These are phyloP conservation scores for Amesomyces nigricolor DNA, from an alignment of 2,329 filamentous ascomycete species.

Conservation along the genomic window DNA sequence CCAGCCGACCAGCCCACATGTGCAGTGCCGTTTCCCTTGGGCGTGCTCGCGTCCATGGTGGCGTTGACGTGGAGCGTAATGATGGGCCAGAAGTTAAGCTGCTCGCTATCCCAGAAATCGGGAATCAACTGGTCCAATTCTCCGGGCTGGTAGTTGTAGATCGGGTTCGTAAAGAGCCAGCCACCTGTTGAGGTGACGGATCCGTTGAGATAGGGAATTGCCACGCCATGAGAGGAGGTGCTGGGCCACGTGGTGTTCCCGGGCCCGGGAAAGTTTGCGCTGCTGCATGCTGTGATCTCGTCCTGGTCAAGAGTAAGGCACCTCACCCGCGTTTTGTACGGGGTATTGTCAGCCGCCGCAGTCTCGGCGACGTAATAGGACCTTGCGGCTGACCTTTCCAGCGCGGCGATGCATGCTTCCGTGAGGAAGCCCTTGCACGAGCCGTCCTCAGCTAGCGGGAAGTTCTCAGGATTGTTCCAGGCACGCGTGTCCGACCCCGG, in stretches of 20 bases:
- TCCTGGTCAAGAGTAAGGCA: constrained; percentile 1
- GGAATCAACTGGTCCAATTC: constrained; percentile 9
- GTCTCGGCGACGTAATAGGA: neutral
- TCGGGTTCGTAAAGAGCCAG: constrained; percentile 6
- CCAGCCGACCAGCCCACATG: neutral
- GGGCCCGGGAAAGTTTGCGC: neutral
- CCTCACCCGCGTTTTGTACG: neutral
- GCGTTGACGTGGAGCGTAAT: constrained; percentile 13
- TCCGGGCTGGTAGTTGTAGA: neutral
- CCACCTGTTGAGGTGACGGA: constrained; percentile 11
- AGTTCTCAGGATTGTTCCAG: constrained; percentile 16
- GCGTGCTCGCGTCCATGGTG: neutral
- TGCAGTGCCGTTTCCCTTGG: neutral
- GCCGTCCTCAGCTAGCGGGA: constrained; percentile 13
- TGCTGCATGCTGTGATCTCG: constrained; percentile 4
- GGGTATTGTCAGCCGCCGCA: neutral
- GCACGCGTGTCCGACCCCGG: neutral
- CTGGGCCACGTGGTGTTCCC: neutral
- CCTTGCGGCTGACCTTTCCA: neutral
- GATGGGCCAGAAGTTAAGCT: constrained; percentile 16
- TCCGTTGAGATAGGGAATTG: constrained; percentile 14
- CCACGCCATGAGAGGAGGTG: constrained; percentile 3
- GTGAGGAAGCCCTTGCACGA: constrained; percentile 17
- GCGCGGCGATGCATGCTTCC: constrained; percentile 14
- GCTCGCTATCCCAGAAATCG: constrained; percentile 13